Conservation (phyloP, 176 grass and related monocot species). For the Secale cereale region DNA sequence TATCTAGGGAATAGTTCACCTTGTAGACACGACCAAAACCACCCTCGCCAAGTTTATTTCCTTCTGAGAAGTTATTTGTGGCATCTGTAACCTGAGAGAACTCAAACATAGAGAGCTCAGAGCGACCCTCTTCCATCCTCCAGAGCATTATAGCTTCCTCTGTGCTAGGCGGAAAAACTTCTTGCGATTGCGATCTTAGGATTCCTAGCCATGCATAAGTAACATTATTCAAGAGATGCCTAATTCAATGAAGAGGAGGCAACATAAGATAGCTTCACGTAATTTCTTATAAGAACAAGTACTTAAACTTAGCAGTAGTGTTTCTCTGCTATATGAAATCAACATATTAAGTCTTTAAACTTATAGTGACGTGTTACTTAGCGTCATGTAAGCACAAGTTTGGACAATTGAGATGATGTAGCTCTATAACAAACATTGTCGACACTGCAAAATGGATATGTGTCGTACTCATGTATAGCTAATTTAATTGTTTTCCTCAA, state of each 20-base stretch:
- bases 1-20: not conserved
- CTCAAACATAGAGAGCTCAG: conserved; percentile 20
- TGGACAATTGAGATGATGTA: no score
- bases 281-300: not conserved
- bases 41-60: conserved; percentile 47
- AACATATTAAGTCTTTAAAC: no score
- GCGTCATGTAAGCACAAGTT: no score
- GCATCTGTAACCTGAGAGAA: conserved; percentile 23
- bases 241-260: not conserved
- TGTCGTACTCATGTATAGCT: no score
- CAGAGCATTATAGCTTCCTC: not conserved
- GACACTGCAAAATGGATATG: no score
- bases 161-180: not conserved
- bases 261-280: not conserved
- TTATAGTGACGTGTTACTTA: no score
- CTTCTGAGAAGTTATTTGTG: conserved; percentile 38
- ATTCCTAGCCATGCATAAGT: not conserved
- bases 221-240: not conserved
- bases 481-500: no score
- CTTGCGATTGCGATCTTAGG: not conserved
- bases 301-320: not conserved
- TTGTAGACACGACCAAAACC: conserved; percentile 53
- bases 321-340: not conserved
- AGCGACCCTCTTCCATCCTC: not conserved
- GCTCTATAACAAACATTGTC: no score